These are phyloP conservation scores for Dipteronia sinensis DNA, from an alignment of 345 rosid genomes.

Conservation along the genomic window DNA sequence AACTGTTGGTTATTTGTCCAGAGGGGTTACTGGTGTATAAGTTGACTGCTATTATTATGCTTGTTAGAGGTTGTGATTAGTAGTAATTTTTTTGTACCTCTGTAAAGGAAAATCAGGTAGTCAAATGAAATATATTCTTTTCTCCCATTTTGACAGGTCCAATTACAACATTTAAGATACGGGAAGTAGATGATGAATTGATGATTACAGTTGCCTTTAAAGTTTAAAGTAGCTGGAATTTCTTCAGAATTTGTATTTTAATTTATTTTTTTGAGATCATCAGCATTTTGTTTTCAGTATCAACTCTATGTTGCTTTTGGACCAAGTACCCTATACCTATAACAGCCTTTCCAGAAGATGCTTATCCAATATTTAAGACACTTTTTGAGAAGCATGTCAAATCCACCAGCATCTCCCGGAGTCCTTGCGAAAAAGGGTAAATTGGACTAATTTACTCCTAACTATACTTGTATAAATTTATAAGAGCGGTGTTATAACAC, in stretches of 20 bases:
- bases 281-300: background rate
- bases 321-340: no score
- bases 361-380: no score
- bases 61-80: constrained; percentile 21
- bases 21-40: constrained; percentile 30
- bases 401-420: no score
- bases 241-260: background rate
- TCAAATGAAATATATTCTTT: constrained; percentile 5
- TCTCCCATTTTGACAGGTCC: background rate
- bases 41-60: constrained; percentile 3
- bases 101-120: constrained; percentile 37
- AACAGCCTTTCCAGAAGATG: no score
- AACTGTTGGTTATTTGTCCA: constrained; percentile 16
- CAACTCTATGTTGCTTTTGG: no score
- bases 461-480: no score
- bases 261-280: background rate
- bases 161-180: background rate
- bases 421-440: no score
- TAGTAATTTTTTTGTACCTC: constrained; percentile 13
- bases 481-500: no score
- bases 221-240: background rate
- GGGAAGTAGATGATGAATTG: background rate
- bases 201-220: background rate
- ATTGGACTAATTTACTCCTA: no score
- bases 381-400: no score